Base-by-base conservation (phyloP, 352 stramenopile species). In the Phytopythium oedochilum region DNA sequence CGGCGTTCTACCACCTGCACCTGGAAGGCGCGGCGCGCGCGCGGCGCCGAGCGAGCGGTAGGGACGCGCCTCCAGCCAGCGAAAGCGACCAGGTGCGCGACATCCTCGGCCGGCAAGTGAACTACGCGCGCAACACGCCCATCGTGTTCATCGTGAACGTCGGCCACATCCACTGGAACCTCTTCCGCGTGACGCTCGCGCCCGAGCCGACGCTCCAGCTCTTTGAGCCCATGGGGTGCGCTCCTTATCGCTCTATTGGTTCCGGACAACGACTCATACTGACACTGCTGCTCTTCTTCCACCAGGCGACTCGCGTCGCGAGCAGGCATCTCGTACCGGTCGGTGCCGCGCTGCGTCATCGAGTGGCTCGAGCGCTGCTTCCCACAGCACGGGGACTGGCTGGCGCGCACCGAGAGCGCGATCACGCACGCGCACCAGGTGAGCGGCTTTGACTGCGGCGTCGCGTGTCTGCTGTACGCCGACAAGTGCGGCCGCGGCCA, bases 371-470 rank as follows among this genome's bases (percentile, higher is more conserved):
- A 96, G 48, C 60, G 66, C 18, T 89, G 79, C 48, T 96, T 86
- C 61, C 80, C 85, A 12, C 66, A 88, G 39, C 47, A 78, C 14
- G 69, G 69, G 46, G 68, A 61, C 38, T 94, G 85, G 85, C 51
- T 88, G 26, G 42, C 65, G 23, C 61, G 58, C 7, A 75, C 76
- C 14, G 78, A 82, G 58, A 92, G 77, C 29, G 85, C 81, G 2
- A 93, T 95, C 59, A 94, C 85, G 3, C 60, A 66, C n/a, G 81
- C 80, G 44, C 88, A 96, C 59, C 88, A 96, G 66, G 64, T 89
- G 29, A 96, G 81, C n/a, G 85, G 85, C 42, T 96, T 91, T 32
- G 88, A 97, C 67, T 97, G 88, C 55, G 88, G 86, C 12, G 86
- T 96, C 28, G 86, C 88, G 11, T 93, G 83, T 38, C 57, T 96